A percentile compares a stretch with the other conserved stretches of the same genome.
These are phyloP conservation scores for Ehretia macrophylla DNA, from an alignment of 257 asterid genomes.

Conservation along the genomic window DNA sequence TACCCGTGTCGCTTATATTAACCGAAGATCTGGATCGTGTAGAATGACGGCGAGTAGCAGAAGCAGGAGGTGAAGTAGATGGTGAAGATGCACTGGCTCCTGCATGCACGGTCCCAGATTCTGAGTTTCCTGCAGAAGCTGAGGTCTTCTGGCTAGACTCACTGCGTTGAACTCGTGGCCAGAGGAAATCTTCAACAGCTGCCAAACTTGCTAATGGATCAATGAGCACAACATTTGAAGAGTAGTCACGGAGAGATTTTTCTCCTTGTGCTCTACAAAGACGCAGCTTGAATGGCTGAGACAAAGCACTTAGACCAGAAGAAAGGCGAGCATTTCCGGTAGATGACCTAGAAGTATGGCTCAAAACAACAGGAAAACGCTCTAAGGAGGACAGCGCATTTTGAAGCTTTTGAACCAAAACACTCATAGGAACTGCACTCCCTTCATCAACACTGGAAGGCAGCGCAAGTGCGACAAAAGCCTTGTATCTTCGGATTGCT, in stretches of 20 bases:
- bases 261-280: constrained; percentile 96
- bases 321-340: constrained; percentile 82
- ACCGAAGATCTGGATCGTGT: constrained; percentile 69
- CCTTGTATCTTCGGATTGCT: constrained; percentile 76
- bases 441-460: constrained; percentile 48
- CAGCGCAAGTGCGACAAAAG: constrained; percentile 80
- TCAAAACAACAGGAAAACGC: constrained; percentile 89
- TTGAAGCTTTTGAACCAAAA: constrained; percentile 90
- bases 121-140: constrained; percentile 54
- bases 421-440: constrained; percentile 58
- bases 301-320: constrained; percentile 85
- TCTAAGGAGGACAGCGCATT: constrained; percentile 87
- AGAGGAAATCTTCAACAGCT: constrained; percentile 88
- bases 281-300: constrained; percentile 92
- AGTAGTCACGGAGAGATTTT: constrained; percentile 94
- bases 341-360: constrained; percentile 77
- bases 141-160: constrained; percentile 71
- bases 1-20: constrained; percentile 50
- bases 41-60: constrained; percentile 66
- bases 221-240: constrained; percentile 83
- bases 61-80: constrained; percentile 56
- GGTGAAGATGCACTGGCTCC: constrained; percentile 52
- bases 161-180: constrained; percentile 83
- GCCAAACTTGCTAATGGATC: constrained; percentile 97
- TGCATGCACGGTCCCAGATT: constrained; percentile 47